Percentiles rank a stretch among this genome's conserved stretches.
phyloP scores from a whole-genome alignment of 495 filamentous ascomycete species.

The Neurospora hispaniola region DNA sequence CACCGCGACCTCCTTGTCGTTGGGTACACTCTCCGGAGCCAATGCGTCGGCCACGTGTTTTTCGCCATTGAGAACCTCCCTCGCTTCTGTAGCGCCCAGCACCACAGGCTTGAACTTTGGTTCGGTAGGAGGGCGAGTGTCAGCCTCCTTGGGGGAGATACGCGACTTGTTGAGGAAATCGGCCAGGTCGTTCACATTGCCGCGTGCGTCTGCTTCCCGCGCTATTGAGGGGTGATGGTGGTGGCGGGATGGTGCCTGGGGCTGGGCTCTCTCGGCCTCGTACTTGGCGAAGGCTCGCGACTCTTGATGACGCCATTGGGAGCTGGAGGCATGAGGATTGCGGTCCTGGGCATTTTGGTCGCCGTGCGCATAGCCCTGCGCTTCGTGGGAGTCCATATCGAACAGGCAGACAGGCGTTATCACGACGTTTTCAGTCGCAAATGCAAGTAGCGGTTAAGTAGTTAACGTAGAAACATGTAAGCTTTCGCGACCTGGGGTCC shows the following conservation, averaged over 20 bases:
- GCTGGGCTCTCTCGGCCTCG: conserved; percentile 3
- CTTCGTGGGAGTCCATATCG: not conserved
- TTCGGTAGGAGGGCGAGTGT: not conserved
- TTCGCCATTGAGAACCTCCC: not conserved
- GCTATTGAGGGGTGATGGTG: conserved; percentile 17
- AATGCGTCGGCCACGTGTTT: conserved; percentile 2
- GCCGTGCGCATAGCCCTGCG: conserved; percentile 14
- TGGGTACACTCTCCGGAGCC: conserved; percentile 5
- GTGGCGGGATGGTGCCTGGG: conserved; percentile 16
- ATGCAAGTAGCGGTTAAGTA: not conserved
- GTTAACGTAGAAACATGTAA: not conserved
- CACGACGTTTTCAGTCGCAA: not conserved
- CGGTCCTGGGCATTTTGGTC: conserved; percentile 17
- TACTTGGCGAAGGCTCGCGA: conserved; percentile 32
- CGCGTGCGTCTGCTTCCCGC: conserved; percentile 29
- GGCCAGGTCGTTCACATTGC: conserved; percentile 34
- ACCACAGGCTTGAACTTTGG: conserved; percentile 33
- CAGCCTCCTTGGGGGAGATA: conserved; percentile 24
- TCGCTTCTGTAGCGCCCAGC: conserved; percentile 24
- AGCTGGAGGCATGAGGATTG: conserved; percentile 39
- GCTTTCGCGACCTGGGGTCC: not conserved
- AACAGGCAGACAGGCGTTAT: not conserved
- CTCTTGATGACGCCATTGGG: conserved; percentile 43
- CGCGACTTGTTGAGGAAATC: conserved; percentile 39
- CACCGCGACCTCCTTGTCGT: conserved; percentile 54